phyloP scores from a whole-genome alignment of 345 rosid genomes.

The Garcia nutans region DNA sequence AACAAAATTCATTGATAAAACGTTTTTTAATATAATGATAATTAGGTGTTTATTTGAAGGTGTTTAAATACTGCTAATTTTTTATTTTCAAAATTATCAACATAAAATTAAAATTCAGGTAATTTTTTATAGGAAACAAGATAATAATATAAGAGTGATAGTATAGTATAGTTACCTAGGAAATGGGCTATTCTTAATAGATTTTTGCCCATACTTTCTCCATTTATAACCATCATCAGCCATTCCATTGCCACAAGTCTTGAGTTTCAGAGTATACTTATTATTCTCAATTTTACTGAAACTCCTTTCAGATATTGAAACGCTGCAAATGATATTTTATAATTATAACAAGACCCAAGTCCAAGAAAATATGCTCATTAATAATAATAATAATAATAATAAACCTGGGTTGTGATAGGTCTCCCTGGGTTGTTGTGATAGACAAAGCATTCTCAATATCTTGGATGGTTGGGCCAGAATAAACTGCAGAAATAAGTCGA shows the following conservation, averaged over 20 bases:
- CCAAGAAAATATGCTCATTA: too few species aligned
- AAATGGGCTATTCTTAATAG: slow-evolving; percentile 79
- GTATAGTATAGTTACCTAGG: slow-evolving; percentile 56
- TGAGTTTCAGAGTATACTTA: slow-evolving; percentile 71
- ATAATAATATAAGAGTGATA: not conserved
- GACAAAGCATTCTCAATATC: slow-evolving; percentile 54
- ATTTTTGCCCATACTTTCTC: slow-evolving; percentile 94
- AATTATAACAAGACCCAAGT: not conserved
- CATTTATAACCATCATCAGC: slow-evolving; percentile 92
- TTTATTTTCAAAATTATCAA: too few species aligned
- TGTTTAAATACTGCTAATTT: too few species aligned
- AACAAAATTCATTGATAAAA: too few species aligned
- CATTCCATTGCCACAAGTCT: slow-evolving; percentile 51
- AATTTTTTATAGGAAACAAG: not conserved
- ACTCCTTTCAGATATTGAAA: slow-evolving; percentile 36
- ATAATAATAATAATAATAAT: not conserved
- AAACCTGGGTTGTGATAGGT: slow-evolving; percentile 32
- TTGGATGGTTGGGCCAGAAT: slow-evolving; percentile 56
- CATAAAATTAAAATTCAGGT: not conserved
- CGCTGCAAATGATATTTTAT: not conserved
- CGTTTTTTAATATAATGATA: too few species aligned
- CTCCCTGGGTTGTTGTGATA: slow-evolving; percentile 21
- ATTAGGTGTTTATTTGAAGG: too few species aligned
- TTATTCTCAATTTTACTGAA: slow-evolving; percentile 46
- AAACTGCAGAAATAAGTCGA: slow-evolving; percentile 37